Percentiles rank a stretch among this genome's conserved stretches.
Conservation (phyloP, 805 yeast genomes). For the Metschnikowia bowlesiae region DNA sequence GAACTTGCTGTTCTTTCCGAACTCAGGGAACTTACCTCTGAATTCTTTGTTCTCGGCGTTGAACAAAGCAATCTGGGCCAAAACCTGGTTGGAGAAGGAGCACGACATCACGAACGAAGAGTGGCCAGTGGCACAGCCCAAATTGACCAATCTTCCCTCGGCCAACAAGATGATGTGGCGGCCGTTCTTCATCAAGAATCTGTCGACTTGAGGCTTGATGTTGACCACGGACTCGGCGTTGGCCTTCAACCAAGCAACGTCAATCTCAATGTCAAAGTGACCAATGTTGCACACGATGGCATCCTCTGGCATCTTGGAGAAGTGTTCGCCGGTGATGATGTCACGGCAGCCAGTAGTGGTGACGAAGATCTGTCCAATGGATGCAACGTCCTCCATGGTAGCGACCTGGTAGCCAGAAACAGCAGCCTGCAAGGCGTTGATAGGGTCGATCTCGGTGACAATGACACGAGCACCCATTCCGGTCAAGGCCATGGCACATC, state of each 20-base stretch:
- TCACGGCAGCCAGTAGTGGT: constrained; percentile 99
- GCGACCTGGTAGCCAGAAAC: constrained; percentile 97
- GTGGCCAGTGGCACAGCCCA: constrained; percentile 99
- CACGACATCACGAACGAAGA: constrained; percentile 99
- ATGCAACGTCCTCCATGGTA: constrained; percentile 91
- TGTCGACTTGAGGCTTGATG: constrained; percentile 99
- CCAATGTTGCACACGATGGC: constrained; percentile 99
- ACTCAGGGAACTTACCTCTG: constrained; percentile 80
- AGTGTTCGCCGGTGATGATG: constrained; percentile 86
- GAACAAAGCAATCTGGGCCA: constrained; percentile 85
- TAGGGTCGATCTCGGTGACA: constrained; percentile 96
- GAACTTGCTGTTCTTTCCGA: constrained; percentile 88
- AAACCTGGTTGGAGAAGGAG: constrained; percentile 98
- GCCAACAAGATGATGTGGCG: constrained; percentile 94
- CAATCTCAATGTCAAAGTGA: constrained; percentile 98
- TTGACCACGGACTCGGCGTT: constrained; percentile 90
- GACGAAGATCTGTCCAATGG: constrained; percentile 93
- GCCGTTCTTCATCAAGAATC: constrained; percentile 84
- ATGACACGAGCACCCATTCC: constrained; percentile 99
- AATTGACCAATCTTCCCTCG: constrained; percentile 98
- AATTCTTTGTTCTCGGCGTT: constrained; percentile 78
- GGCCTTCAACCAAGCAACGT: constrained; percentile 97
- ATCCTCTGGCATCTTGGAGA: constrained; percentile 93
- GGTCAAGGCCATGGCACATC: constrained; percentile 98
- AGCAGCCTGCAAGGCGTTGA: constrained; percentile 98